Evolutionary conservation across 139 green algal species (phyloP).

Genomic region (Cymbomonas tetramitiformis): DNA sequence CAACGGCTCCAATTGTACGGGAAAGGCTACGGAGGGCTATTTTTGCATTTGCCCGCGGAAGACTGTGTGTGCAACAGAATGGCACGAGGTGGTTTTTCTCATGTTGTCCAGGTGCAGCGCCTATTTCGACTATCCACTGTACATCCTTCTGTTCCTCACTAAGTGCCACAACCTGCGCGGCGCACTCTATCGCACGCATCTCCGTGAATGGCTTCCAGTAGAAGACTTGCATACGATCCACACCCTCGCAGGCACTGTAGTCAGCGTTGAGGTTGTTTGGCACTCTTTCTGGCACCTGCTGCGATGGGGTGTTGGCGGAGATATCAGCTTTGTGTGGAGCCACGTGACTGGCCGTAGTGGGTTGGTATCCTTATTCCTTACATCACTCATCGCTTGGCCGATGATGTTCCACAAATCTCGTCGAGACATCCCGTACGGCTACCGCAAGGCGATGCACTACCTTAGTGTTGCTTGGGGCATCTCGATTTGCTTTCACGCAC

Average conservation of each 20-base stretch:
- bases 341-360: neutral
- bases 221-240: constrained; percentile 7
- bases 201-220: neutral
- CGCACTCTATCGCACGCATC: neutral
- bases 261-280: constrained; percentile 3
- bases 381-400: constrained; percentile 3
- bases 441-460: constrained; percentile 8
- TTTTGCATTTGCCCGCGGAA: constrained; percentile 1
- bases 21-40: neutral
- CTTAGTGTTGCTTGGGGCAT: neutral
- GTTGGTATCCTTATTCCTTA: neutral
- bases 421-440: neutral
- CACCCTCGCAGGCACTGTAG: constrained; percentile 1
- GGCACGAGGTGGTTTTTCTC: constrained; percentile 1
- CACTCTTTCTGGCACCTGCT: constrained; percentile 2
- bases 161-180: constrained; percentile 10
- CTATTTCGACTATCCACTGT: constrained; percentile 13
- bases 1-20: neutral
- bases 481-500: neutral
- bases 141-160: constrained; percentile 4
- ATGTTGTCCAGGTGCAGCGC: neutral
- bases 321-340: neutral
- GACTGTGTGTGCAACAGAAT: neutral
- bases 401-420: neutral
- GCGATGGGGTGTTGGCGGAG: neutral